Evolutionary conservation across 2,329 filamentous ascomycete genomes (phyloP), one percentile per base, ranked within the genome.

Genomic region (Aphanocladium album): DNA sequence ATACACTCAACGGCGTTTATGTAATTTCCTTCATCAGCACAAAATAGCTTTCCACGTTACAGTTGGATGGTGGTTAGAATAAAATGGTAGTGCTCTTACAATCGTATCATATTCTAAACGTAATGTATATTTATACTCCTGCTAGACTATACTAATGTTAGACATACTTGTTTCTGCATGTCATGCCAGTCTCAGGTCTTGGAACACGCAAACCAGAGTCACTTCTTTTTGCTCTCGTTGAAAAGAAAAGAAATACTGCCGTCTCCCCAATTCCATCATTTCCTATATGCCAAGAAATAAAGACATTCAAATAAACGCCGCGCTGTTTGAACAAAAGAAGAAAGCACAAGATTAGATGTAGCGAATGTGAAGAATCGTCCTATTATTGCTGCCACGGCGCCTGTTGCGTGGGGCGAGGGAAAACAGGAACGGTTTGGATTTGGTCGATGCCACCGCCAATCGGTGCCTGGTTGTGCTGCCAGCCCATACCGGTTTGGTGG

Each of bases 401-500:
- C 68, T 87, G 83, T 64, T 83, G 80, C 8, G 80, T 86, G 1
- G 91, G 91, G 60, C 93, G 81, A 11, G 95, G 95, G 70, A 99
- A 99, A 1, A 98, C 85, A 0, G 88, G 88, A 30, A 91, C 80
- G 0, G 93, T 96, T 37, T 88, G 83, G 47, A 98, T 70, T 65
- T 89, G 85, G 70, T 97, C 90, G 58, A 95, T 71, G 8, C 87
- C 89, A 4, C 92, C 91, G 64, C 96, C 89, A 4, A 95, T 93
- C 9, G 89, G 84, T 69, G 90, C 85, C 65, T 88, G 86, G 63
- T 85, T 84, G 64, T 88, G 83, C 72, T 97, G 93, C 91, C 95
- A 98, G 1, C 91, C 91, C 73, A 90, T 82, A 1, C 93, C 93
- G 0, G 92, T 96, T 64, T 87, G 82, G 69, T 96, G 92, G 70